Percentiles rank a stretch among this genome's conserved stretches.
Evolutionary conservation across 2,329 filamentous ascomycete species (phyloP).

Genomic region (Thelonectria rubi): DNA sequence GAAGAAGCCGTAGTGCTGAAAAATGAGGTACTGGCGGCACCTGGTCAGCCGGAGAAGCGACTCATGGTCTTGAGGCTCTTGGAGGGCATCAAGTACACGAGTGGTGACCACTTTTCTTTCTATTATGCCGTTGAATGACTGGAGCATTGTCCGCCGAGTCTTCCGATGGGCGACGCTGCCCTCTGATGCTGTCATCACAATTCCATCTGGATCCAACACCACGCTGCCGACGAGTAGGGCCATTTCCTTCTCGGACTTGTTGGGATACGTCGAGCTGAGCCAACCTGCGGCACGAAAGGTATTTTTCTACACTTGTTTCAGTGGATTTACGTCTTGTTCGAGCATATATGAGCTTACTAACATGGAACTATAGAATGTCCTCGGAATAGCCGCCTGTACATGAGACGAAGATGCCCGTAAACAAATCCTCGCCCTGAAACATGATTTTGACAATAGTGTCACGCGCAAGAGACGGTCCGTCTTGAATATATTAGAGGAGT

Average conservation of each 20-base stretch:
- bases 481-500: conserved; percentile 69
- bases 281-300: conserved; percentile 72
- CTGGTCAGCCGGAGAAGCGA: conserved; percentile 60
- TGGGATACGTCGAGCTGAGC: conserved; percentile 75
- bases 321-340: neutral
- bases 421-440: conserved; percentile 48
- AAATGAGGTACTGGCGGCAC: conserved; percentile 58
- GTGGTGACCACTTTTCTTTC: conserved; percentile 76
- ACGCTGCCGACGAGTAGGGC: conserved; percentile 61
- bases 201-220: conserved; percentile 56
- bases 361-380: conserved; percentile 44
- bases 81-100: conserved; percentile 66
- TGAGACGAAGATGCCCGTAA: conserved; percentile 50
- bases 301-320: conserved; percentile 40
- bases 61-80: conserved; percentile 71
- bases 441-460: conserved; percentile 52
- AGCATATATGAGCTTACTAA: neutral
- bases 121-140: conserved; percentile 73
- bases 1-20: conserved; percentile 66
- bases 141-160: conserved; percentile 65
- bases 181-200: conserved; percentile 66
- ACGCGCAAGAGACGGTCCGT: conserved; percentile 61
- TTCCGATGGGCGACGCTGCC: conserved; percentile 69
- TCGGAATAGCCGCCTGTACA: conserved; percentile 30
- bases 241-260: conserved; percentile 66